A percentile compares a stretch with the other conserved stretches of the same genome.
Conservation (phyloP, 192 early-diverging fungal species). For the Rhizophagus clarus region DNA sequence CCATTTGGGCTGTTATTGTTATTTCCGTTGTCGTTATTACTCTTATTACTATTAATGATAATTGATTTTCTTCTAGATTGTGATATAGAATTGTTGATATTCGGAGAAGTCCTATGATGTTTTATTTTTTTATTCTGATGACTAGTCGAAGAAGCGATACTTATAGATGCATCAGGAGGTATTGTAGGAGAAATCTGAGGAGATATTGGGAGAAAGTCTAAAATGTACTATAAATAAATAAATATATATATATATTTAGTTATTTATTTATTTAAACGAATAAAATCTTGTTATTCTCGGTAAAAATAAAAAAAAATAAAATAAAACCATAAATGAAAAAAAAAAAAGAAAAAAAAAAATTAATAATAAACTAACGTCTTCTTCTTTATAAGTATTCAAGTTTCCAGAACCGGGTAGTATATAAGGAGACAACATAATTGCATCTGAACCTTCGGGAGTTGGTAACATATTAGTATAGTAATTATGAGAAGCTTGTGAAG, state of each 20-base stretch:
- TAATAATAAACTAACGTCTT: not conserved
- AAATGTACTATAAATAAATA: not conserved
- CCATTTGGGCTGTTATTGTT: not conserved
- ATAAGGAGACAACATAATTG: conserved; percentile 17
- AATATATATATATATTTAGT: too few species aligned
- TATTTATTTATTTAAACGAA: not conserved
- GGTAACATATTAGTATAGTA: conserved; percentile 12
- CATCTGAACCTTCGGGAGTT: conserved; percentile 21
- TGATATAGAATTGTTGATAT: not conserved
- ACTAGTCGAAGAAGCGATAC: not conserved
- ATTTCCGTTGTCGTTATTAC: not conserved
- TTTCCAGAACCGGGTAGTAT: not conserved
- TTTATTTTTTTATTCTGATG: not conserved
- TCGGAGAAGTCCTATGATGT: not conserved
- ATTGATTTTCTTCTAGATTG: not conserved
- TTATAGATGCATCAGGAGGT: not conserved
- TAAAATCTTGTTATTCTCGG: not conserved
- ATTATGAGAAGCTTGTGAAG: not conserved
- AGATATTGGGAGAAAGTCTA: not conserved
- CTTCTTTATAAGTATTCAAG: not conserved
- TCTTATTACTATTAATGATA: not conserved
- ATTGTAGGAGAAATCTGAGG: conserved; percentile 11
- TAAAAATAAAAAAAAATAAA: not conserved
- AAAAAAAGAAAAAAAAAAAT: conserved; percentile 2
- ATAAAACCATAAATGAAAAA: not conserved